These are phyloP conservation scores for Penicillium sp. DNA, from an alignment of 2,329 filamentous ascomycete species.

Conservation along the genomic window DNA sequence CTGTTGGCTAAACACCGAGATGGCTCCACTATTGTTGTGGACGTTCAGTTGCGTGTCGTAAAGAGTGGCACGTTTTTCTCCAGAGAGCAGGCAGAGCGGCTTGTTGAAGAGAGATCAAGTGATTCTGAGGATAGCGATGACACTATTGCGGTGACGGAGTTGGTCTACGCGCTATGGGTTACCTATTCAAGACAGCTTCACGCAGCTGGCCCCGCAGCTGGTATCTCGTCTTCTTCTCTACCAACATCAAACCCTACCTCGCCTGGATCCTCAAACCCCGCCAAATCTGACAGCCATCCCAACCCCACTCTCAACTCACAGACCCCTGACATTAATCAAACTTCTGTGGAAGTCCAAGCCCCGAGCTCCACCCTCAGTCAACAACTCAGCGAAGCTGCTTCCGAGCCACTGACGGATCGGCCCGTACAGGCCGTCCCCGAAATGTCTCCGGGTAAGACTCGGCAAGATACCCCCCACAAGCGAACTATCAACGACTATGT, in stretches of 20 bases:
- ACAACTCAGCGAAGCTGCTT: constrained; percentile 51
- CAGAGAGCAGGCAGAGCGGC: constrained; percentile 61
- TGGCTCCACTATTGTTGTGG: constrained; percentile 86
- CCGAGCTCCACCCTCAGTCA: constrained; percentile 51
- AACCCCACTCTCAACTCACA: constrained; percentile 72
- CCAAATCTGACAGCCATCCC: constrained; percentile 32
- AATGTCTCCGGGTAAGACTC: constrained; percentile 23
- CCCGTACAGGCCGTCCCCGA: constrained; percentile 39
- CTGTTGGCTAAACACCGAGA: constrained; percentile 85
- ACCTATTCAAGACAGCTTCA: constrained; percentile 95
- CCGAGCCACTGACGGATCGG: constrained; percentile 45
- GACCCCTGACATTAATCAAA: constrained; percentile 23
- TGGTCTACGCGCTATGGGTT: constrained; percentile 95
- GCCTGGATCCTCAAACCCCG: constrained; percentile 30
- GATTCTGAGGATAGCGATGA: constrained; percentile 48
- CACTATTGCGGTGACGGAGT: constrained; percentile 62
- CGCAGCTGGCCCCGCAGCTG: constrained; percentile 64
- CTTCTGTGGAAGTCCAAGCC: constrained; percentile 35
- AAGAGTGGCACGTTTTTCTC: constrained; percentile 74
- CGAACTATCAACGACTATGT: constrained; percentile 87
- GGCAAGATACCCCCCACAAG: constrained; percentile 54
- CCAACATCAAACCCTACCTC: constrained; percentile 65
- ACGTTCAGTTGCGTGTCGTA: constrained; percentile 94
- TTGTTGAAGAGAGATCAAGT: constrained; percentile 60
- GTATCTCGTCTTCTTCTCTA: constrained; percentile 55